Evolutionary conservation across 2,329 filamentous ascomycete genomes (phyloP).

Genomic region (Onygenales sp.): DNA sequence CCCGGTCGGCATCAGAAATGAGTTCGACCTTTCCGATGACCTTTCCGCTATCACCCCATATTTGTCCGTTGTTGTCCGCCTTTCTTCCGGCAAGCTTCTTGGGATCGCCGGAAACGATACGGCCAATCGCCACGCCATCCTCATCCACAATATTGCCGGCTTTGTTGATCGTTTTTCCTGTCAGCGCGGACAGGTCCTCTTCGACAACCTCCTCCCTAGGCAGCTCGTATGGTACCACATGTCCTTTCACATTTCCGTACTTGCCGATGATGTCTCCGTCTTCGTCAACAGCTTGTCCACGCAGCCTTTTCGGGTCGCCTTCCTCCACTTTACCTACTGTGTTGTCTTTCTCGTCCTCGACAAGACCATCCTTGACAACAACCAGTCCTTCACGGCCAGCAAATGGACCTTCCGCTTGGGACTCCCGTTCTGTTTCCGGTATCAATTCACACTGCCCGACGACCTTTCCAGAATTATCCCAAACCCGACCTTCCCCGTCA

Average conservation of each 20-base stretch:
- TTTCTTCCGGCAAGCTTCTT: conserved; percentile 50
- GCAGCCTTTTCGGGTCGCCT: conserved; percentile 62
- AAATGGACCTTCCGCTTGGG: conserved; percentile 47
- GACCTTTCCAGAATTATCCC: conserved; percentile 47
- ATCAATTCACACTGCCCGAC: conserved; percentile 50
- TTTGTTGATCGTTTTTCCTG: conserved; percentile 56
- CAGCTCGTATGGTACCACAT: conserved; percentile 47
- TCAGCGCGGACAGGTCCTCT: conserved; percentile 50
- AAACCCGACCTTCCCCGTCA: conserved; percentile 46
- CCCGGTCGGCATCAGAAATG: conserved; percentile 40
- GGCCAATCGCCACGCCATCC: conserved; percentile 49
- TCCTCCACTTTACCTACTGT: conserved; percentile 62
- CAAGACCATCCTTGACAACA: conserved; percentile 49
- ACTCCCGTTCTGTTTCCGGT: conserved; percentile 47
- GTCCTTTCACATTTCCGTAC: conserved; percentile 55
- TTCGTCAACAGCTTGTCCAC: conserved; percentile 66
- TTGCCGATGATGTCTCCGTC: conserved; percentile 75
- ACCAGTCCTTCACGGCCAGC: conserved; percentile 47
- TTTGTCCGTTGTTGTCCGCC: conserved; percentile 53
- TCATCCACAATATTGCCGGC: conserved; percentile 52
- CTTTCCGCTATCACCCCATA: conserved; percentile 55
- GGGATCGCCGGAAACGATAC: conserved; percentile 48
- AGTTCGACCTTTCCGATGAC: conserved; percentile 52
- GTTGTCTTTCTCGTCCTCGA: conserved; percentile 68
- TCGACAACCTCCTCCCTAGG: conserved; percentile 36